Base-by-base conservation (phyloP, 108 stramenopile species). In the Fistulifera pelliculosa region DNA sequence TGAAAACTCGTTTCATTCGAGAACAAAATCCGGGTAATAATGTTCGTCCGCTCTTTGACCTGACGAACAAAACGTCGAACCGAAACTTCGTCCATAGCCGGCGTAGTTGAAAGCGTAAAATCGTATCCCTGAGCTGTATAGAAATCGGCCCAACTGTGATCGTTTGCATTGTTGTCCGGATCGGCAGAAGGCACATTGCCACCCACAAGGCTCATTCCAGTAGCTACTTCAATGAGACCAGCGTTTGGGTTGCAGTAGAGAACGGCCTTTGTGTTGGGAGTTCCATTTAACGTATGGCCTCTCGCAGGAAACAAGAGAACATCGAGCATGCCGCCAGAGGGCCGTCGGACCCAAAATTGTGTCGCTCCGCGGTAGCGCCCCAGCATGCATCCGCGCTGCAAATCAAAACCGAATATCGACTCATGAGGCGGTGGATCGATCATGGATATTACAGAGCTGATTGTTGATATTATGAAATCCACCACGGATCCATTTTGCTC, bases 181-280 rank as follows among this genome's bases (percentile, higher is more conserved):
- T 65, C 60, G 2, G 27, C 39, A 22, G 40, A n/a, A 52, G 58
- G 40, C 8, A 84, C 68, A 53, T 91, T 91, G 8, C 90, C 90
- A 1, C 83, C 81, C 21, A 73, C 81, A 1, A 93, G 47, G 17
- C 90, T 85, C 73, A 92, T 70, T 17, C 90, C 90, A 17, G 90
- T 73, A 11, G 85, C 80, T 3, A 87, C 85, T 62, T 93, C 91
- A 31, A 75, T 66, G 52, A 93, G 60, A 1, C 91, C 87, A 14
- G 91, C 91, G 62, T 93, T 93, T 1, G 91, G 91, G 61, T 93
- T 93, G 70, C 91, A 93, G 53, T 88, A 93, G 52, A 93, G 48
- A 0, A 93, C 84, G 4, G 86, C 85, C 35, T 81, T 78, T 13
- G 47, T 44, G 28, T 31, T 44, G 27, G 41, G 15, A 5, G 52